Evolutionary conservation across 306 rosid species (phyloP).

Genomic region (Pterocarpus santalinus): DNA sequence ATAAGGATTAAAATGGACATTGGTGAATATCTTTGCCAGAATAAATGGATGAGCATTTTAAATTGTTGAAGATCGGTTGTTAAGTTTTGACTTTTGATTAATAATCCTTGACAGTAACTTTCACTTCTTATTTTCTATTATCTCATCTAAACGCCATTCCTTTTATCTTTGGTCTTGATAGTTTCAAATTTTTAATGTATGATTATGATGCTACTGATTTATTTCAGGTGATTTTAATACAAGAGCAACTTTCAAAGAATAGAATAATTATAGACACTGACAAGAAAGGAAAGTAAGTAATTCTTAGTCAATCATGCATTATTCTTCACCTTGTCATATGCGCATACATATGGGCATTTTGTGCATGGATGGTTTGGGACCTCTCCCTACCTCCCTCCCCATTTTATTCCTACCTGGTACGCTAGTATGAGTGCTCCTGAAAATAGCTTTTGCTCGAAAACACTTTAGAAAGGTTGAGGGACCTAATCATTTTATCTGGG

Average conservation of each 20-base stretch:
- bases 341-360: slow-evolving; percentile 16
- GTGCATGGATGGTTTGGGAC: neutral
- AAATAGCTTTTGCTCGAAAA: neutral
- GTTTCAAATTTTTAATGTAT: slow-evolving; percentile 13
- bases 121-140: neutral
- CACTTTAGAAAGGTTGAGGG: neutral
- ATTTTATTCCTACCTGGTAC: neutral
- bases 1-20: neutral
- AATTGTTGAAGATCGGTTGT: slow-evolving; percentile 4
- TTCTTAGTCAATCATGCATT: slow-evolving; percentile 30
- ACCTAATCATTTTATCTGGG: neutral
- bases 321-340: slow-evolving; percentile 22
- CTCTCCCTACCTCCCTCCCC: neutral
- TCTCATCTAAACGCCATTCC: slow-evolving; percentile 2
- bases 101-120: slow-evolving; percentile 15
- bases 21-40: slow-evolving; percentile 20
- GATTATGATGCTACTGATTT: slow-evolving; percentile 38
- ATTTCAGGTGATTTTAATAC: slow-evolving; percentile 88
- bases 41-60: slow-evolving; percentile 37
- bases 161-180: neutral
- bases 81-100: neutral
- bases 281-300: slow-evolving; percentile 88
- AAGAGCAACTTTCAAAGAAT: slow-evolving; percentile 94
- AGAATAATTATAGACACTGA: slow-evolving; percentile 89
- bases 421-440: slow-evolving; percentile 24